Evolutionary conservation across 345 rosid genomes (phyloP).

Genomic region (Cardiospermum halicacabum): DNA sequence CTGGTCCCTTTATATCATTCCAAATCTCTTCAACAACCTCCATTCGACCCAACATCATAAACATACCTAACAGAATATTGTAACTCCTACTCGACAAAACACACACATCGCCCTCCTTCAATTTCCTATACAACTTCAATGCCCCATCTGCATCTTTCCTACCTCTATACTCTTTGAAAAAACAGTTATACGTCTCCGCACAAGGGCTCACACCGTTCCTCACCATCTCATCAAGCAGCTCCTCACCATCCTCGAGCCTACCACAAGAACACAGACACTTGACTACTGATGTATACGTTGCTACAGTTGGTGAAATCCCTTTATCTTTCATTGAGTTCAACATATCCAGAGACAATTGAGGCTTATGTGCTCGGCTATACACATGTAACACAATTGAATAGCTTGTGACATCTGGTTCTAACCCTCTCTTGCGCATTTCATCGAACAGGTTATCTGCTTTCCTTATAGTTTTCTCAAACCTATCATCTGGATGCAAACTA

Average conservation of each 20-base stretch:
- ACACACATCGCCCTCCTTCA: constrained; percentile 49
- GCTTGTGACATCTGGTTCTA: constrained; percentile 78
- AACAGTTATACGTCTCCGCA: constrained; percentile 71
- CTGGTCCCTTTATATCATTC: constrained; percentile 67
- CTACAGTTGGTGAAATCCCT: constrained; percentile 58
- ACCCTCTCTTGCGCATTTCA: constrained; percentile 71
- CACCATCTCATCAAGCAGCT: constrained; percentile 65
- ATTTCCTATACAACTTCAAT: constrained; percentile 61
- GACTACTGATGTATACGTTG: constrained; percentile 63
- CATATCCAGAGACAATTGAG: constrained; percentile 65
- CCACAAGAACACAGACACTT: constrained; percentile 86
- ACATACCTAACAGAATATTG: constrained; percentile 60
- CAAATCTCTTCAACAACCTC: constrained; percentile 59
- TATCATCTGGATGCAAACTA: constrained; percentile 60
- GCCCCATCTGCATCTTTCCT: constrained; percentile 64
- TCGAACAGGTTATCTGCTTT: constrained; percentile 73
- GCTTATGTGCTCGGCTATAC: constrained; percentile 78
- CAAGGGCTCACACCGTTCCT: constrained; percentile 50
- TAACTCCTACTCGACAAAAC: constrained; percentile 48
- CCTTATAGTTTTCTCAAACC: constrained; percentile 57
- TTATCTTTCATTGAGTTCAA: constrained; percentile 59
- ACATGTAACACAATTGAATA: constrained; percentile 75
- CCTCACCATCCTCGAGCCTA: constrained; percentile 60
- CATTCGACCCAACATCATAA: constrained; percentile 48
- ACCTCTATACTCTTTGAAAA: constrained; percentile 82